Percentiles rank a stretch among this genome's conserved stretches.
phyloP scores from a whole-genome alignment of 208 protist species.

The Novymonas esmeraldas region DNA sequence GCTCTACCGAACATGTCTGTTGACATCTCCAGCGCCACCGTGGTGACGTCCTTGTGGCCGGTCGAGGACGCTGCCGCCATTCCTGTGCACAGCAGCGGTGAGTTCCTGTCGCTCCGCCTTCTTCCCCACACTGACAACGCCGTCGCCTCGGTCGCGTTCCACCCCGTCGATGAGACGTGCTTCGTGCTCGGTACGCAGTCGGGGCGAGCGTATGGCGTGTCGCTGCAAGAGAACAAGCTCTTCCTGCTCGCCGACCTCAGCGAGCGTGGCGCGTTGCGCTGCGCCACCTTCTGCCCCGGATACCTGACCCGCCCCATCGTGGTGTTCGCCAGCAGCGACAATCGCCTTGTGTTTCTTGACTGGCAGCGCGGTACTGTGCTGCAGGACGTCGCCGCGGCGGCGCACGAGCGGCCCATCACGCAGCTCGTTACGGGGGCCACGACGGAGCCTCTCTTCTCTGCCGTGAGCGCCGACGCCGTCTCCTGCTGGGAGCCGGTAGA shows the following conservation, averaged over 20 bases:
- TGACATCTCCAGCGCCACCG: slow-evolving; percentile 14
- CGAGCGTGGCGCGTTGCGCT: slow-evolving; percentile 15
- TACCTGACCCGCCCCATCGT: slow-evolving; percentile 36
- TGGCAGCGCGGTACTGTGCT: slow-evolving; percentile 45
- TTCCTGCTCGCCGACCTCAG: slow-evolving; percentile 41
- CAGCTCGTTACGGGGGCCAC: slow-evolving; percentile 23
- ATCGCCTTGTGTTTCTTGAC: slow-evolving; percentile 43
- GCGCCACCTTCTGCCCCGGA: slow-evolving; percentile 36
- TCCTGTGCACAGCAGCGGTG: slow-evolving; percentile 7
- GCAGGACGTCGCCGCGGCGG: slow-evolving; percentile 23
- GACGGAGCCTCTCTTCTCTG: slow-evolving; percentile 27
- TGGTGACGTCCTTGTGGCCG: slow-evolving; percentile 23
- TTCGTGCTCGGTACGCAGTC: slow-evolving; percentile 38
- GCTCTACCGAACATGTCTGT: slow-evolving; percentile 23
- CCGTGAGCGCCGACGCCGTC: slow-evolving; percentile 42
- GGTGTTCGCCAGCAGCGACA: slow-evolving; percentile 21
- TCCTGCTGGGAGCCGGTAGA: slow-evolving; percentile 44
- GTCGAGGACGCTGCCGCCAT: slow-evolving; percentile 1
- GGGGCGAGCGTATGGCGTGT: slow-evolving; percentile 45
- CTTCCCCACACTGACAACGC: neutral
- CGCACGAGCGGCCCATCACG: slow-evolving; percentile 33
- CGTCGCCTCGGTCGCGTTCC: slow-evolving; percentile 31
- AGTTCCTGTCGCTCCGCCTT: slow-evolving; percentile 20
- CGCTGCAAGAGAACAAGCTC: slow-evolving; percentile 46
- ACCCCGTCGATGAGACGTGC: slow-evolving; percentile 33